phyloP scores from a whole-genome alignment of 768 basidiomycete species.

The Coprinopsis sp. region DNA sequence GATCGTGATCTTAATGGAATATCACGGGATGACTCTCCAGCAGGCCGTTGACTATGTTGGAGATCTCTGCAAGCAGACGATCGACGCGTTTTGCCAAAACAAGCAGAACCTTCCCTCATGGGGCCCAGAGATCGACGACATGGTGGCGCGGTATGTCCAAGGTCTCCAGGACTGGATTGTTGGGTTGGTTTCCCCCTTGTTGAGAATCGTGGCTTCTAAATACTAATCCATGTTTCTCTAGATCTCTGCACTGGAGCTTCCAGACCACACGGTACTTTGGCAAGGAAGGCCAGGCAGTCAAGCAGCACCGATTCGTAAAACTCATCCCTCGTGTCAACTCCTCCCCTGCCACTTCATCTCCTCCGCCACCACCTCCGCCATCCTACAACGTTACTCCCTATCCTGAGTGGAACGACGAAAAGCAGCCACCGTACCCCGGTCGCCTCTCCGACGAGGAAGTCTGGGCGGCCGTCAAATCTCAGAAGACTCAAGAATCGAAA shows the following conservation, averaged over 20 bases:
- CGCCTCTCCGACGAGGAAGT: conserved; percentile 1
- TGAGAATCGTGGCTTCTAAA: background rate
- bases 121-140: conserved; percentile 54
- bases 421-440: background rate
- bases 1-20: conserved; percentile 63
- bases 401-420: background rate
- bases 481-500: background rate
- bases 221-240: conserved; percentile 12
- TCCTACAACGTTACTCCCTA: background rate
- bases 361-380: background rate
- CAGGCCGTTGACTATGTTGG: conserved; percentile 62
- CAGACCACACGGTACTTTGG: conserved; percentile 68
- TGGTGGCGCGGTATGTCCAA: conserved; percentile 53
- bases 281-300: conserved; percentile 46
- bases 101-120: conserved; percentile 52
- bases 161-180: conserved; percentile 72
- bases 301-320: conserved; percentile 47
- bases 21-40: conserved; percentile 54
- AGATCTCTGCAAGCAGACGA: conserved; percentile 50
- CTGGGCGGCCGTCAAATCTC: background rate
- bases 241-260: conserved; percentile 69
- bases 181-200: conserved; percentile 35
- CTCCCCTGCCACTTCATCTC: background rate
- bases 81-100: conserved; percentile 48
- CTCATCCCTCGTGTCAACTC: conserved; percentile 35